These are phyloP conservation scores for Fusarium marasasianum DNA, from an alignment of 2,329 filamentous ascomycete species.

Conservation along the genomic window DNA sequence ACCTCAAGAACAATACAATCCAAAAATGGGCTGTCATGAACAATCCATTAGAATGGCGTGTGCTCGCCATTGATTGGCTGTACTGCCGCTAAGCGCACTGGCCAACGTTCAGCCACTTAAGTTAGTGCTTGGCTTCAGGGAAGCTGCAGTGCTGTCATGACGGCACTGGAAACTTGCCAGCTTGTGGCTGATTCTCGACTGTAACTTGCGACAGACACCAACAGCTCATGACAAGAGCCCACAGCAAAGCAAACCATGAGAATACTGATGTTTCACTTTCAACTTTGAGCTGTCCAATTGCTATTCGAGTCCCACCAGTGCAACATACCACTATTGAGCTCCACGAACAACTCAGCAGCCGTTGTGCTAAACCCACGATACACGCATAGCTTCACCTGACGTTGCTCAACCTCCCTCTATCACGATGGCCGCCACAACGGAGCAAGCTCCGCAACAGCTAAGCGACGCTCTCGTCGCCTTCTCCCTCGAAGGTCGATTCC, in stretches of 20 bases:
- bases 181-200: conserved; percentile 35
- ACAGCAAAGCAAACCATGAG: conserved; percentile 1
- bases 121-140: neutral
- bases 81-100: conserved; percentile 32
- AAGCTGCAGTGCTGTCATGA: conserved; percentile 29
- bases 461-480: conserved; percentile 55
- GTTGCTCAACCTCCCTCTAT: neutral
- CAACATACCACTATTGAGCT: neutral
- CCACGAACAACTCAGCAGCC: conserved; percentile 2
- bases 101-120: conserved; percentile 20
- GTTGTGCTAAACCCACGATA: neutral
- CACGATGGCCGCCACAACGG: conserved; percentile 46
- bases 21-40: neutral
- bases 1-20: conserved; percentile 35
- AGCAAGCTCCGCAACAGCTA: conserved; percentile 43
- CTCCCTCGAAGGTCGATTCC: conserved; percentile 52
- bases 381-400: conserved; percentile 23
- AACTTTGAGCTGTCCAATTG: neutral
- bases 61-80: conserved; percentile 33
- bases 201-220: conserved; percentile 31
- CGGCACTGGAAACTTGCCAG: conserved; percentile 37
- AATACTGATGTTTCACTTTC: neutral
- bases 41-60: conserved; percentile 15
- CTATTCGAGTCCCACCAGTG: neutral
- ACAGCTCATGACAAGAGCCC: conserved; percentile 20